phyloP scores from a whole-genome alignment of 306 rosid genomes.

The Medicago truncatula region DNA sequence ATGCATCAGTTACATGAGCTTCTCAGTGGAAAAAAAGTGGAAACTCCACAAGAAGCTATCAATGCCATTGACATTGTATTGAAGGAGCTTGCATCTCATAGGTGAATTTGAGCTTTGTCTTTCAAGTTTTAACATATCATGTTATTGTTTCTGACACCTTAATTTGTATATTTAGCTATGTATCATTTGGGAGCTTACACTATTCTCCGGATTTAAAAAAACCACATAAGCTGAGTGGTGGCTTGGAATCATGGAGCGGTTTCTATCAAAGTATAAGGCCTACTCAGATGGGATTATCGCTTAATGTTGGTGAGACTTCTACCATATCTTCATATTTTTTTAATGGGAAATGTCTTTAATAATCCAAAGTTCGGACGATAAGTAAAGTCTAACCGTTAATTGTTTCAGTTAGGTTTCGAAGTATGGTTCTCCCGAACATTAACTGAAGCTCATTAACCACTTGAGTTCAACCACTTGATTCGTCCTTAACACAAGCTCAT shows the following conservation, averaged over 20 bases:
- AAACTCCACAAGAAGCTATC: conserved; percentile 53
- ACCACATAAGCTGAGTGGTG: conserved; percentile 55
- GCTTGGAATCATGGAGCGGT: conserved; percentile 61
- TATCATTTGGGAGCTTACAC: conserved; percentile 53
- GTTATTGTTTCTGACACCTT: conserved; percentile 18
- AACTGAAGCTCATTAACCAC: neutral
- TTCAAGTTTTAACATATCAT: conserved; percentile 1
- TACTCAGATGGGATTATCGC: conserved; percentile 65
- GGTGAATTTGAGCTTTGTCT: conserved; percentile 36
- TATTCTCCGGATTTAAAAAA: conserved; percentile 54
- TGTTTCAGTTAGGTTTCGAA: neutral
- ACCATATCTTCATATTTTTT: neutral
- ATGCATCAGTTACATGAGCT: conserved; percentile 57
- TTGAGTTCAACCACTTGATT: neutral
- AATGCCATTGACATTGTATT: conserved; percentile 51
- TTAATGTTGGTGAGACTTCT: conserved; percentile 52
- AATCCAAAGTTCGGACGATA: too few relatives aligned
- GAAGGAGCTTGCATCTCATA: conserved; percentile 53
- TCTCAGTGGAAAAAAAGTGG: conserved; percentile 54
- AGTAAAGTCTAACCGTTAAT: too few relatives aligned
- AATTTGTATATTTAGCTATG: conserved; percentile 41
- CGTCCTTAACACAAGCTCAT: too few relatives aligned
- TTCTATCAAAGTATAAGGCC: conserved; percentile 64
- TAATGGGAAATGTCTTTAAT: too few relatives aligned
- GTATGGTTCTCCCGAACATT: neutral